Percentiles rank a stretch among this genome's conserved stretches.
Evolutionary conservation across 1,139 yeast genomes (phyloP).

Genomic region (Yueomyces sp.): DNA sequence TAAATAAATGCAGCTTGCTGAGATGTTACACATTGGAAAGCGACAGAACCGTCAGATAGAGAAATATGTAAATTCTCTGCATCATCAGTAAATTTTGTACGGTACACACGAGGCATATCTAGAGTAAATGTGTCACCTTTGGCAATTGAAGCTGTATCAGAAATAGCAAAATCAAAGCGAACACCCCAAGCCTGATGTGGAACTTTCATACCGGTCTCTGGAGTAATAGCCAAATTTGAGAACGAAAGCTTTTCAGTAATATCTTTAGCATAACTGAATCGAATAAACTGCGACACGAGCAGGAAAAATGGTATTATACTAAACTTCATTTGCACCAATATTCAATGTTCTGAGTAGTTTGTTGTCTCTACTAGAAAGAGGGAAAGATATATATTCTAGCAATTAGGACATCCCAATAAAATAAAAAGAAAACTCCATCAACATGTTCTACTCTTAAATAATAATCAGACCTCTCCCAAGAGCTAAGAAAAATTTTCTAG

Average conservation of each 20-base stretch:
- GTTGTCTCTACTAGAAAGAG: neutral
- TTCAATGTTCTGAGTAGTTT: neutral
- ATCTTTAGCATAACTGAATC: constrained; percentile 1
- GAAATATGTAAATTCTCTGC: constrained; percentile 7
- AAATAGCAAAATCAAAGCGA: constrained; percentile 17
- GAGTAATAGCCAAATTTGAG: neutral
- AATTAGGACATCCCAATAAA: too few relatives aligned
- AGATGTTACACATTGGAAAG: constrained; percentile 21
- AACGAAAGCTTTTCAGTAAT: neutral
- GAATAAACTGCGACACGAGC: too few relatives aligned
- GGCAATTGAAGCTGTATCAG: constrained; percentile 10
- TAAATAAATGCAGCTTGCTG: constrained; percentile 25
- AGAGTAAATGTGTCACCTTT: constrained; percentile 20
- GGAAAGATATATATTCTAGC: neutral
- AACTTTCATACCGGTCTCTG: neutral
- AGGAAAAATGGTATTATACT: neutral
- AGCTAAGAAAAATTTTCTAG: too few relatives aligned
- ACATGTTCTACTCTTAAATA: too few relatives aligned
- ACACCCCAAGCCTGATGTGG: constrained; percentile 26
- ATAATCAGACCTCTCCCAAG: too few relatives aligned
- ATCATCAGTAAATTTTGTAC: constrained; percentile 21
- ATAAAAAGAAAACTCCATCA: too few relatives aligned
- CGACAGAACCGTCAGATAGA: constrained; percentile 15
- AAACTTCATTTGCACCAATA: neutral
- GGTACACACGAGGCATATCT: constrained; percentile 22